A percentile compares a stretch with the other conserved stretches of the same genome.
Evolutionary conservation across 495 filamentous ascomycete genomes (phyloP).

Genomic region (Penicillium odoratum): DNA sequence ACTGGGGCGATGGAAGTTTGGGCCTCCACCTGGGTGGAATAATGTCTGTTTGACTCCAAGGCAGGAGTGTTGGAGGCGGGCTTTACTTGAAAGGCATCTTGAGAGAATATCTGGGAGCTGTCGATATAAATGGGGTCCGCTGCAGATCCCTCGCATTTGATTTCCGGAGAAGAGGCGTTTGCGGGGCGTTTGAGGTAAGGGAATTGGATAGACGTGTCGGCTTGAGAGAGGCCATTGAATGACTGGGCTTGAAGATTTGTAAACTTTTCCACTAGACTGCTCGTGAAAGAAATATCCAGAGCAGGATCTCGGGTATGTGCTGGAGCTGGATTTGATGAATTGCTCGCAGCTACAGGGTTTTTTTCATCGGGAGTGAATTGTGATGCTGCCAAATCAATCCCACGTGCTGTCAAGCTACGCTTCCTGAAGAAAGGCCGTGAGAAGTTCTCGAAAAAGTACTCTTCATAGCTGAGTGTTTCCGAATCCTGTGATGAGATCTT

Average conservation of each 20-base stretch:
- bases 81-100: neutral
- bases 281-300: constrained; percentile 25
- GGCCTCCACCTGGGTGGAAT: neutral
- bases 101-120: neutral
- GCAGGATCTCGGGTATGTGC: neutral
- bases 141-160: constrained; percentile 5
- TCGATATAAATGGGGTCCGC: neutral
- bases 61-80: neutral
- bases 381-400: constrained; percentile 32
- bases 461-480: constrained; percentile 32
- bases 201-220: neutral
- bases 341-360: constrained; percentile 2
- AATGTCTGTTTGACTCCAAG: neutral
- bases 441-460: constrained; percentile 32
- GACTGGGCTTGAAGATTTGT: constrained; percentile 33
- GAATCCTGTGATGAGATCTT: constrained; percentile 18
- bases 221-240: constrained; percentile 15
- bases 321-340: constrained; percentile 1
- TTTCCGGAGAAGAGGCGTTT: constrained; percentile 2
- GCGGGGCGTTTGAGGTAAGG: neutral
- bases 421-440: constrained; percentile 36
- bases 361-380: constrained; percentile 16
- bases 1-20: neutral
- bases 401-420: constrained; percentile 33
- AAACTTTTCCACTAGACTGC: constrained; percentile 31